Conservation (phyloP, 2,329 filamentous ascomycete genomes). For the Monosporascus sp. region DNA sequence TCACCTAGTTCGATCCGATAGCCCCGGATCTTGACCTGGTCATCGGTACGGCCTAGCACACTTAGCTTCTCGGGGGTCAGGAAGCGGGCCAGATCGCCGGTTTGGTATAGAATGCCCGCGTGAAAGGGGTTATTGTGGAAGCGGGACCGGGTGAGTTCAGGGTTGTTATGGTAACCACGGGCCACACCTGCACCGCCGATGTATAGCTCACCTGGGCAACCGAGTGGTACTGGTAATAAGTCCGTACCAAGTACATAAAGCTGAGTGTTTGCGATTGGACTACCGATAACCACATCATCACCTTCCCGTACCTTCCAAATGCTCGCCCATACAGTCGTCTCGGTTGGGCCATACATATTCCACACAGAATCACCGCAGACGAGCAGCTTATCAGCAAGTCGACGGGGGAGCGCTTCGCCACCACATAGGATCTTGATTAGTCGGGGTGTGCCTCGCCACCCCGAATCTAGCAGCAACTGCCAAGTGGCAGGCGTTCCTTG, state of each 20-base stretch:
- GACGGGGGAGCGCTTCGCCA: constrained; percentile 20
- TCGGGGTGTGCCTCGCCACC: constrained; percentile 13
- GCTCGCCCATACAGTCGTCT: too few relatives aligned
- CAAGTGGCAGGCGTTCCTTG: constrained; percentile 32
- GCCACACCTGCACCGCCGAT: constrained; percentile 26
- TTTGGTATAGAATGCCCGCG: constrained; percentile 18
- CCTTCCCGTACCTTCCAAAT: too few relatives aligned
- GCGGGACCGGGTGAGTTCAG: constrained; percentile 9
- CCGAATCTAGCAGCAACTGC: constrained; percentile 19
- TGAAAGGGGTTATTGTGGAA: constrained; percentile 19
- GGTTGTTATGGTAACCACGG: constrained; percentile 25
- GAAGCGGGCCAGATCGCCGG: constrained; percentile 18
- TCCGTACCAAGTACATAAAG: constrained; percentile 35
- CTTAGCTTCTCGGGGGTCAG: constrained; percentile 8
- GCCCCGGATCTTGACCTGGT: constrained; percentile 25
- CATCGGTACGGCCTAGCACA: constrained; percentile 19
- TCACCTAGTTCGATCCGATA: constrained; percentile 24
- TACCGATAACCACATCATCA: constrained; percentile 18
- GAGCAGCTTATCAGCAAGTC: constrained; percentile 25
- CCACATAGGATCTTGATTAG: constrained; percentile 20
- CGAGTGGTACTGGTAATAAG: constrained; percentile 31
- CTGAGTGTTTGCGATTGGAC: constrained; percentile 25
- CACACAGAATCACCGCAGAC: constrained; percentile 9
- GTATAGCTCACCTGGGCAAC: constrained; percentile 28
- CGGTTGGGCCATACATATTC: too few relatives aligned